phyloP scores from a whole-genome alignment of 164 flowering plant genomes.

The Berberis vulgaris region DNA sequence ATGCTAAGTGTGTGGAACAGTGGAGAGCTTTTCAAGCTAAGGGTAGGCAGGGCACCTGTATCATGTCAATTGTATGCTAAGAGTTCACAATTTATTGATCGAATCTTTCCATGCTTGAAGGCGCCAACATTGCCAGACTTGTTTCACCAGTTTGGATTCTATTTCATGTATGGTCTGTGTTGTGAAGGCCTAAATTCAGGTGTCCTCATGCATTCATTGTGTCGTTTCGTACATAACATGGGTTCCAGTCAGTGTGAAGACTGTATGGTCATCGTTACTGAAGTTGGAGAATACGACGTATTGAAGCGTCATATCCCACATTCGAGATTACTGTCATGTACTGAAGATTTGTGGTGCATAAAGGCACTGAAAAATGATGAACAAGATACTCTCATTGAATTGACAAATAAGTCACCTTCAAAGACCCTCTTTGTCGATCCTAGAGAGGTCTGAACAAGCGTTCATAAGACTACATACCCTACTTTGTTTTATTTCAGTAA shows the following conservation, averaged over 20 bases:
- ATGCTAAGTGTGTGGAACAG: constrained; percentile 74
- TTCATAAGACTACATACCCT: neutral
- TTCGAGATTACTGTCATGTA: constrained; percentile 47
- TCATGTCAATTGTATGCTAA: constrained; percentile 25
- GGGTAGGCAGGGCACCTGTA: constrained; percentile 35
- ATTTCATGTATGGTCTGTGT: constrained; percentile 55
- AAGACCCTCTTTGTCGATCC: constrained; percentile 64
- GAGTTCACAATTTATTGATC: constrained; percentile 22
- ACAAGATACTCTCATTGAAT: constrained; percentile 6
- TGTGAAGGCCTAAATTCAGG: constrained; percentile 43
- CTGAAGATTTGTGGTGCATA: constrained; percentile 68
- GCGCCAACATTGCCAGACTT: constrained; percentile 38
- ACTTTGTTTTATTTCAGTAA: neutral
- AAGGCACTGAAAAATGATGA: constrained; percentile 32
- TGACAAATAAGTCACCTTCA: constrained; percentile 22
- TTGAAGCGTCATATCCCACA: constrained; percentile 44
- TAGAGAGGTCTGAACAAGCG: constrained; percentile 45
- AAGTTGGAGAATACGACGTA: constrained; percentile 34
- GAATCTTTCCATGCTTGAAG: constrained; percentile 34
- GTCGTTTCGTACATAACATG: constrained; percentile 48
- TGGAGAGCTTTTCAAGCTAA: constrained; percentile 51
- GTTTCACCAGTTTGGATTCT: constrained; percentile 47
- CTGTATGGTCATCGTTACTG: constrained; percentile 44
- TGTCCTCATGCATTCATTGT: constrained; percentile 27
- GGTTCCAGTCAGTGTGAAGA: constrained; percentile 21